Base-by-base conservation (phyloP, 2,329 filamentous ascomycete genomes). In the Penicillium occitanis region DNA sequence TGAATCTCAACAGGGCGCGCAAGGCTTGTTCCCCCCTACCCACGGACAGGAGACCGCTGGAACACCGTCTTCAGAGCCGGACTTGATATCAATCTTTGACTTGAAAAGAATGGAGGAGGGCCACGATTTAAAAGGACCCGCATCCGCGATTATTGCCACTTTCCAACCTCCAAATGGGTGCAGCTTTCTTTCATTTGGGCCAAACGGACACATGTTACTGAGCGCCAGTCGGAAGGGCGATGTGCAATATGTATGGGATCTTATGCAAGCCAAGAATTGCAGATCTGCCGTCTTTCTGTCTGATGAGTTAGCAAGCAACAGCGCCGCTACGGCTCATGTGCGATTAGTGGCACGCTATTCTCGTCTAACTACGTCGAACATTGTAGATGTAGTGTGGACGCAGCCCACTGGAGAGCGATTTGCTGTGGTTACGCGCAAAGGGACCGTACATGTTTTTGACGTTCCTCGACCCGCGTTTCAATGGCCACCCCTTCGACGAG, bases 391-490 rank as follows among this genome's bases (percentile, higher is more conserved):
- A 50, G 88, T 89, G 2, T 99, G 95, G 95, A 90, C 90, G 1
- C 86, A 87, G 64, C 91, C 91, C 3, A 89, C 89, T 65, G 92
- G 91, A 25, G 91, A 96, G 74, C 89, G 91, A 66, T 81, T 96
- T 46, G 94, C 93, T 1, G 89, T 99, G 80, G 88, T 97, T 30
- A 98, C 95, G 0, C 92, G 96, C 73, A 91, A 93, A 71, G 93
- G 94, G n/a, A 99, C 95, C 8, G 89, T 97, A 11, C 95, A 99
- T 78, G 86, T 98, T 51, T 89, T 97, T 69, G 91, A 97, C 70
- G 87, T 98, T 77, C 92, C 93, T 8, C 84, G 87, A 55, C 91
- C 88, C 69, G 91, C 92, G 4, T 94, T 93, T 71, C 88, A 91
- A 70, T 97, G 93, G 93, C 93, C 93, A 48, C 91, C 93, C 28